Evolutionary conservation across 768 basidiomycete genomes (phyloP), one percentile per base, ranked within the genome.

Genomic region (Naganishia vaughanmartiniae): DNA sequence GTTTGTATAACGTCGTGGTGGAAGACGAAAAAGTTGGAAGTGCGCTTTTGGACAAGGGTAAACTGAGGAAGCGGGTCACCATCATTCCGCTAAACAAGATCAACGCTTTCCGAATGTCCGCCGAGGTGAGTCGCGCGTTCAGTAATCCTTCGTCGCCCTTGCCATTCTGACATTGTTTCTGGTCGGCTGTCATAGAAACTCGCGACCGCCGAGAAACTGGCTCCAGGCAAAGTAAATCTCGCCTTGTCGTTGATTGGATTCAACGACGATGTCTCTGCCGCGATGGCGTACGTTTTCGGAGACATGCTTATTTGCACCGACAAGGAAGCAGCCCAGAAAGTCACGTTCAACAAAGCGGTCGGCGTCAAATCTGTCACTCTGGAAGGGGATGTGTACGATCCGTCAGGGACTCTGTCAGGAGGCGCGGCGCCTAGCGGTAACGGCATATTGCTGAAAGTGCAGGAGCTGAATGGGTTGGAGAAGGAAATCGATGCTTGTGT

Each of bases 21-120:
- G 88, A 94, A 73, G 88, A 95, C 77, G 93, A 97, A 81, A 86
- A 86, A 68, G 87, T 94, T 54, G 94, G 93, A 33, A 90, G 90
- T 75, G 88, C 90, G 33, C 85, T 98, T 30, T 83, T 98, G 56
- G 86, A 90, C 77, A 87, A 89, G 56, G 88, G 89, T 11, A 83
- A 84, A 58, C 86, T 98, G 74, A 89, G 87, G 83, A 92, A 90
- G 81, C 87, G 93, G 24, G 90, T 95, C 24, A 96, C 93, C 0
- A 88, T 96, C 80, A 93, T 98, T 74, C 95, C 95, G 0, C 83
- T 99, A 57, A 95, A 89, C 81, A 95, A 93, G 83, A 94, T 99
- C 77, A 87, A 86, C 65, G 85, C 88, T 0, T 86, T 84, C 74
- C 85, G 80, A 48, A 83, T 87, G 65, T 76, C 84, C 4, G 80